Conservation (phyloP, 2,329 filamentous ascomycete species). For the Periconia sp. region DNA sequence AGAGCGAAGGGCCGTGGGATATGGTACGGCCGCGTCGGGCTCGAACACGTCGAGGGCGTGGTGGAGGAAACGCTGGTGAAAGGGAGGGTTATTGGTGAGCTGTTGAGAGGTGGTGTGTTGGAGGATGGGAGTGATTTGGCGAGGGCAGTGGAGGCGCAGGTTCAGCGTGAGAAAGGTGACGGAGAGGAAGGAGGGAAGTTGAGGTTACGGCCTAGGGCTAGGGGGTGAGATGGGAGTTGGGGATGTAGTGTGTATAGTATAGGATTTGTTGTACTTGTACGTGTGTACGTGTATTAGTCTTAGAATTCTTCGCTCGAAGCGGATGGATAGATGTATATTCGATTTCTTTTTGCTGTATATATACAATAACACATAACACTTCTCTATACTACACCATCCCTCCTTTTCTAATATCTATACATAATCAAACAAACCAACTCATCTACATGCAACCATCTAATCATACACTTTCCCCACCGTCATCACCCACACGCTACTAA, state of each 20-base stretch:
- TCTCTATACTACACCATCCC: no score
- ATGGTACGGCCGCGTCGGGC: constrained; percentile 81
- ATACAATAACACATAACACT: no score
- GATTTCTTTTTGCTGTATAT: no score
- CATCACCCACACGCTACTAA: no score
- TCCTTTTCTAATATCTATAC: no score
- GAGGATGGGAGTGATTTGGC: constrained; percentile 27
- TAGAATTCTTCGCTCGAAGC: no score
- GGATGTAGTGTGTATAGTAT: background rate
- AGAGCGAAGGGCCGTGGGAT: constrained; percentile 41
- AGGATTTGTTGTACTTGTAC: background rate
- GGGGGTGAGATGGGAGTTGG: constrained; percentile 3
- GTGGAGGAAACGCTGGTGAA: constrained; percentile 68
- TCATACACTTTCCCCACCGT: no score
- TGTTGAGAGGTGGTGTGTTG: constrained; percentile 70
- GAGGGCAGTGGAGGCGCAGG: constrained; percentile 29
- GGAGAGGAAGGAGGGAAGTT: constrained; percentile 25
- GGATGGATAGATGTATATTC: no score
- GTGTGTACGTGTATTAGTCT: background rate
- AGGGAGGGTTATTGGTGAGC: constrained; percentile 68
- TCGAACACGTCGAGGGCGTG: constrained; percentile 74
- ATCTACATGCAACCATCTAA: no score
- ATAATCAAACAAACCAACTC: no score
- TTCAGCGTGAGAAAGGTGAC: constrained; percentile 9
- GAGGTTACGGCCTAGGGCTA: constrained; percentile 24